These are phyloP conservation scores for Apodospora peruviana DNA, from an alignment of 495 filamentous ascomycete genomes.

Conservation along the genomic window DNA sequence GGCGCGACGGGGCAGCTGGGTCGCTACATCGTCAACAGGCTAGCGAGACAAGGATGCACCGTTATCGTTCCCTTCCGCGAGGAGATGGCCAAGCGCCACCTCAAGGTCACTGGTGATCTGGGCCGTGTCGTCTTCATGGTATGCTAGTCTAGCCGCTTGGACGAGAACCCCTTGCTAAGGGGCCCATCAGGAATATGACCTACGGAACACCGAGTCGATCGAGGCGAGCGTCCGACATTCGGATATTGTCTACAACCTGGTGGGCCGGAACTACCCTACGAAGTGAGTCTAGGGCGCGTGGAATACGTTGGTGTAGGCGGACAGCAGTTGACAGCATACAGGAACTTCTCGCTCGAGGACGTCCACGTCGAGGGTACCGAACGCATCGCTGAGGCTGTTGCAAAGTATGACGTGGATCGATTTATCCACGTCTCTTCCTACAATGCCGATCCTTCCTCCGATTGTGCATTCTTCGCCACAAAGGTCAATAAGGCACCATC, in stretches of 20 bases:
- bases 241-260: constrained; percentile 93
- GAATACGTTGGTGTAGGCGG: background rate
- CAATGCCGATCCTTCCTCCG: constrained; percentile 76
- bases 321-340: constrained; percentile 33
- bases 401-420: constrained; percentile 97
- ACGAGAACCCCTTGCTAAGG: constrained; percentile 14
- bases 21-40: constrained; percentile 92
- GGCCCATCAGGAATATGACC: constrained; percentile 73
- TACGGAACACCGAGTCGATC: constrained; percentile 91
- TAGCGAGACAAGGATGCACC: constrained; percentile 86
- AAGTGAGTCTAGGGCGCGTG: constrained; percentile 56
- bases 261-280: constrained; percentile 90
- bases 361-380: constrained; percentile 93
- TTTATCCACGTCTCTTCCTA: constrained; percentile 96
- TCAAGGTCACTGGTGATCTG: constrained; percentile 92
- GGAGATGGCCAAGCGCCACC: constrained; percentile 94
- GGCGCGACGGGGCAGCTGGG: constrained; percentile 95
- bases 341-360: constrained; percentile 90
- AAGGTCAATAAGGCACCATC: constrained; percentile 54
- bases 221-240: constrained; percentile 96
- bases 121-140: constrained; percentile 84
- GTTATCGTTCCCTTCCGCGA: constrained; percentile 92
- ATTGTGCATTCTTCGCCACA: constrained; percentile 81
- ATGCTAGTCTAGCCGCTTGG: constrained; percentile 7
- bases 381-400: constrained; percentile 90